Percentiles rank a stretch among this genome's conserved stretches.
Conservation (phyloP, 805 yeast genomes). For the Zygosaccharomyces pseudorouxii region DNA sequence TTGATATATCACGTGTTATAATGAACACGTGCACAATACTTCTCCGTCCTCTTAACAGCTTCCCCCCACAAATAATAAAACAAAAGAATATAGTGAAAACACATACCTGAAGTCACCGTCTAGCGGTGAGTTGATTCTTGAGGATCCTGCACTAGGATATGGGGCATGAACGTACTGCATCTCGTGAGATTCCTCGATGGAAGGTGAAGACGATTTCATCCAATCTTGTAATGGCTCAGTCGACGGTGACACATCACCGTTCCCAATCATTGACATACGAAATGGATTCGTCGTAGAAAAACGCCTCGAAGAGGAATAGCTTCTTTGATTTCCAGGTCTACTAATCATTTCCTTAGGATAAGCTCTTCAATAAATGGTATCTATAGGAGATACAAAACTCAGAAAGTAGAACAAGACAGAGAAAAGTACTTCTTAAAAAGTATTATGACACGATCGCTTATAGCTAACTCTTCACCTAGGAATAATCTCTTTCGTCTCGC, state of each 20-base stretch:
- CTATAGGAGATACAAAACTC: neutral
- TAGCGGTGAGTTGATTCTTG: conserved; percentile 35
- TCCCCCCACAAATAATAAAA: neutral
- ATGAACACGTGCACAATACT: neutral
- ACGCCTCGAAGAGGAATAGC: conserved; percentile 31
- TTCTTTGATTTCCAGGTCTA: conserved; percentile 23
- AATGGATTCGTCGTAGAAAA: conserved; percentile 72
- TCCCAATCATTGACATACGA: conserved; percentile 40
- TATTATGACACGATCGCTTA: neutral
- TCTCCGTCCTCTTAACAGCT: neutral
- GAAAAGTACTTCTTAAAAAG: neutral
- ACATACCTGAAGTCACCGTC: conserved; percentile 19
- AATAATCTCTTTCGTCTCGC: neutral
- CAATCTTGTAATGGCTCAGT: conserved; percentile 48
- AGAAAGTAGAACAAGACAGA: neutral
- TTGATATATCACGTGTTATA: neutral
- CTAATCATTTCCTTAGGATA: conserved; percentile 15
- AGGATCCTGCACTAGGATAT: conserved; percentile 22
- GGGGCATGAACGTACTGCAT: conserved; percentile 14
- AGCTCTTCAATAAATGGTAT: neutral
- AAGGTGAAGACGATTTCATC: conserved; percentile 38
- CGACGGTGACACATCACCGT: conserved; percentile 1
- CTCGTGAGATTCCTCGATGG: conserved; percentile 35
- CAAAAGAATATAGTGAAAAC: neutral
- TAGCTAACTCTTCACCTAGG: neutral